Evolutionary conservation across 768 basidiomycete species (phyloP).

Genomic region (Coprinellus micaceus): DNA sequence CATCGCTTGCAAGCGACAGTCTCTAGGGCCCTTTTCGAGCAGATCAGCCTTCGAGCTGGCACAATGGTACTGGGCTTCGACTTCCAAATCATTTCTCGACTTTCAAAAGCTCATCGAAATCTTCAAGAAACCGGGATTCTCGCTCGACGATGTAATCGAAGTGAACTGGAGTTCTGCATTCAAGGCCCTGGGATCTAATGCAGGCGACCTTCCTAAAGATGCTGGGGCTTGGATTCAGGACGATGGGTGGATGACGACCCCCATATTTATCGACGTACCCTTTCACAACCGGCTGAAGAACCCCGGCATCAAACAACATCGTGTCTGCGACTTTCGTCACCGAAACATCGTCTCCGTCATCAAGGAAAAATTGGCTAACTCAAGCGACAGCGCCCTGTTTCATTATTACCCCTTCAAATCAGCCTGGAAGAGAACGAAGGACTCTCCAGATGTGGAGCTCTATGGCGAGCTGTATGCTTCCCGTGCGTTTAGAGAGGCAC

Average conservation of each 20-base stretch:
- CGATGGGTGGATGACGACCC: background rate
- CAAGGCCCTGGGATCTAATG: background rate
- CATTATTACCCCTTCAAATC: too few relatives aligned
- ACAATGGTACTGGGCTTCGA: background rate
- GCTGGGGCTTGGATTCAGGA: background rate
- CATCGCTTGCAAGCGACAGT: too few relatives aligned
- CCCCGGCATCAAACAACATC: background rate
- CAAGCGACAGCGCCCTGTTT: too few relatives aligned
- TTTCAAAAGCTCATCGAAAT: background rate
- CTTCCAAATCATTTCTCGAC: background rate
- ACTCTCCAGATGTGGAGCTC: conserved; percentile 11
- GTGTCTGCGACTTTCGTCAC: background rate
- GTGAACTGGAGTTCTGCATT: background rate
- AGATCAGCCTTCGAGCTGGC: background rate
- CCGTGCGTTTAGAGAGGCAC: conserved; percentile 5
- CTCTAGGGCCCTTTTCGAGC: background rate
- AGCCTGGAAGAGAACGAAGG: background rate
- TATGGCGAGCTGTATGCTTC: conserved; percentile 17
- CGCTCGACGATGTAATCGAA: background rate
- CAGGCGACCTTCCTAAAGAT: background rate
- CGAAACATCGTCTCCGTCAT: background rate
- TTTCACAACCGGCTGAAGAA: background rate
- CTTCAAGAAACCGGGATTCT: background rate
- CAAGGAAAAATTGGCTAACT: background rate
- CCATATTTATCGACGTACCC: background rate